Percentiles rank a stretch among this genome's conserved stretches.
Evolutionary conservation across 164 flowering plant genomes (phyloP).

Genomic region (Tetrastigma voinierianum): DNA sequence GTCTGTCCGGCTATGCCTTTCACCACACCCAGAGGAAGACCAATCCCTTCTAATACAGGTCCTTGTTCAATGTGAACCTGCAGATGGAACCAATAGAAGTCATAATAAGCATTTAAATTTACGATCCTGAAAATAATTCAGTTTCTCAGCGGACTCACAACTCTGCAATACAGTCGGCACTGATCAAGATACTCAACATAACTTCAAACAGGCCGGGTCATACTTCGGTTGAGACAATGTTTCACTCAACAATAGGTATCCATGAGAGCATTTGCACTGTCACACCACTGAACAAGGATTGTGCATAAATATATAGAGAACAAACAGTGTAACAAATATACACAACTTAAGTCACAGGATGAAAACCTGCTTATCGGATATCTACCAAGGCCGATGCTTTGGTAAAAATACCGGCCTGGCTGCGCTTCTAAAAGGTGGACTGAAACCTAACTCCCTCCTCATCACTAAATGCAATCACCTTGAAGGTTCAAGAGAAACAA

Average conservation of each 20-base stretch:
- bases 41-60: conserved; percentile 85
- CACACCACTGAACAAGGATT: conserved; percentile 58
- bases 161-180: background rate
- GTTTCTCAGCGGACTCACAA: background rate
- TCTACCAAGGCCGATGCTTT: conserved; percentile 54
- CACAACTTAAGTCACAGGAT: conserved; percentile 1
- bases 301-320: conserved; percentile 20
- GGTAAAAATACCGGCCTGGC: conserved; percentile 84
- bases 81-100: conserved; percentile 7
- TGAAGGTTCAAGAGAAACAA: conserved; percentile 14
- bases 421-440: conserved; percentile 91
- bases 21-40: conserved; percentile 89
- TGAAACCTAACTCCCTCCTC: conserved; percentile 99
- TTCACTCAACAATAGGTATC: conserved; percentile 54
- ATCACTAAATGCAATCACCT: conserved; percentile 98
- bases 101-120: background rate
- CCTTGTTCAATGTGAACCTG: conserved; percentile 99
- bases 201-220: conserved; percentile 78
- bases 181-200: conserved; percentile 68
- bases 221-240: conserved; percentile 67
- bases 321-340: background rate
- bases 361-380: conserved; percentile 83
- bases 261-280: conserved; percentile 75
- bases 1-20: conserved; percentile 97
- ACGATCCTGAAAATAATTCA: background rate